Evolutionary conservation across 2,329 filamentous ascomycete genomes (phyloP), one percentile per base, ranked within the genome.

Genomic region (Pseudogymnoascus destructans): DNA sequence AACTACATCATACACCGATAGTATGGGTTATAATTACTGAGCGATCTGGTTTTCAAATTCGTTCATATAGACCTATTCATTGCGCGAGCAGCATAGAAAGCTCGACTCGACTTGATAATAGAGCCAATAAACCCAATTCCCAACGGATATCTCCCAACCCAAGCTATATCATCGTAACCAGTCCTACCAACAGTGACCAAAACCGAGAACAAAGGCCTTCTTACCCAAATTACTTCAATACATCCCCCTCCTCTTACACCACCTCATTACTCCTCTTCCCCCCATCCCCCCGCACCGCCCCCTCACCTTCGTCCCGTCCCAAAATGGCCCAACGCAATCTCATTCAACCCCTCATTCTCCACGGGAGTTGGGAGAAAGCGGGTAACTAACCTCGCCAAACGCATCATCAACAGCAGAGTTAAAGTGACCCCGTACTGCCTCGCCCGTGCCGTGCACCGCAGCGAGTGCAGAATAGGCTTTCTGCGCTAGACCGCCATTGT

Each of bases 291-390:
- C 61, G 60, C n/a, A 62, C 19, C 17, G 59, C 62, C 2, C 63
- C 62, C 57, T 60, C 35, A 63, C 60, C 61, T 63, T 65, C 55
- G 61, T 66, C 49, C 38, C 4, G 36, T 17, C 33, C 52, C 55
- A 58, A 65, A 65, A 7, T 56, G 19, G 1, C 64, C 64, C 10
- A 62, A 62, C n/a, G 25, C 36, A n/a, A 63, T 57, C 56, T 66
- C 63, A 7, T 33, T 33, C 23, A 61, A 52, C 10, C 64, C 64
- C 27, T 52, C 58, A 35, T 60, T 38, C 11, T 62, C 63, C 30
- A 66, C 60, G 4, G 25, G 17, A 42, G 46, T 27, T 33, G 21
- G 11, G 15, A 58, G 7, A 36, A 46, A 46, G 27, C 11, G 13
- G n/a, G 19, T n/a, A 25, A 57, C 61, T 21, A 9, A 64, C 63